phyloP scores from a whole-genome alignment of 441 rosid species.

The Capsella rubella region DNA sequence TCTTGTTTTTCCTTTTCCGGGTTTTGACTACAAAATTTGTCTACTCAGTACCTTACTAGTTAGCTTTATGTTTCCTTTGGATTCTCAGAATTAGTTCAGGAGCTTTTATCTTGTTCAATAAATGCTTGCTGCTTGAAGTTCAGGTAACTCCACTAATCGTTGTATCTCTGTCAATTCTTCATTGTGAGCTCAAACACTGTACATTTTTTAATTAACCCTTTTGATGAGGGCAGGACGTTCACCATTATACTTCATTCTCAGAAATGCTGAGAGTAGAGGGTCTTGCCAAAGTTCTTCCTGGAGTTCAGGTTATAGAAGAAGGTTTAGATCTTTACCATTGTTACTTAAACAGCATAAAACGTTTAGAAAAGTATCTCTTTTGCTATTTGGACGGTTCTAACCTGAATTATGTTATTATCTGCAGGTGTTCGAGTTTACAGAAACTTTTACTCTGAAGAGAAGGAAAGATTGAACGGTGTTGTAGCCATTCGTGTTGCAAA shows the following conservation, averaged over 20 bases:
- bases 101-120: conserved; percentile 58
- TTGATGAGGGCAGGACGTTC: conserved; percentile 57
- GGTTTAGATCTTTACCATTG: conserved; percentile 51
- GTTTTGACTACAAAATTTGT: conserved; percentile 4
- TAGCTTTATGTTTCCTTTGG: conserved; percentile 19
- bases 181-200: conserved; percentile 6
- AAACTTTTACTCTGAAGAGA: conserved; percentile 74
- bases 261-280: conserved; percentile 74
- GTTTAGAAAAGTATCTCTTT: neutral
- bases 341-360: neutral
- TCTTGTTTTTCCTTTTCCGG: neutral
- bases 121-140: conserved; percentile 66
- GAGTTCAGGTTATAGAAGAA: conserved; percentile 65
- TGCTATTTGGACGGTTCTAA: conserved; percentile 13
- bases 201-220: neutral
- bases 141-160: conserved; percentile 45
- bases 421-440: conserved; percentile 70
- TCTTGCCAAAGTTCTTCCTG: conserved; percentile 74
- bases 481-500: conserved; percentile 62
- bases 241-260: conserved; percentile 62
- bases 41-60: conserved; percentile 4
- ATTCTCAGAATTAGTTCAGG: conserved; percentile 58
- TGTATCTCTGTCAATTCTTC: conserved; percentile 2
- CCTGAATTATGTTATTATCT: conserved; percentile 15
- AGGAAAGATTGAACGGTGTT: conserved; percentile 74